Conservation (phyloP, 495 filamentous ascomycete species). For the Lasiosphaeris hirsuta region DNA sequence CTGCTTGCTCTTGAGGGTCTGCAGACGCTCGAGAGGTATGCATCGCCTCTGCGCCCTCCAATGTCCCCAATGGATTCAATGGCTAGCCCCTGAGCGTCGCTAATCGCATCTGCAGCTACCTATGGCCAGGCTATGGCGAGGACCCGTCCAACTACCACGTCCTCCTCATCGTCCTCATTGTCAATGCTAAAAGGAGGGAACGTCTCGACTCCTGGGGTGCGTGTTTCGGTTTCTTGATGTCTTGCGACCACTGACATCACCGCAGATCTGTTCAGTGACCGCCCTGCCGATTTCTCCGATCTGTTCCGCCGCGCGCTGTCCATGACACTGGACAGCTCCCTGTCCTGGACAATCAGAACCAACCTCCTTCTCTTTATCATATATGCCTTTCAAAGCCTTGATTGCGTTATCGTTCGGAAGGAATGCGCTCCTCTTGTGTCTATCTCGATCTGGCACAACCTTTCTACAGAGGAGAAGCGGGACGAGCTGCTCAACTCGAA, state of each 20-base stretch:
- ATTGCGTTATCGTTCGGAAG: conserved; percentile 83
- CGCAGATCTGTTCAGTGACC: conserved; percentile 65
- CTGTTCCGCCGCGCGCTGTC: conserved; percentile 89
- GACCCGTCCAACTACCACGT: conserved; percentile 88
- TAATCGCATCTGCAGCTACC: conserved; percentile 55
- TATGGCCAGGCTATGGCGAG: conserved; percentile 92
- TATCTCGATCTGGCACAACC: conserved; percentile 92
- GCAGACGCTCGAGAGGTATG: conserved; percentile 83
- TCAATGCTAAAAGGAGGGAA: conserved; percentile 85
- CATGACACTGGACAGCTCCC: conserved; percentile 77
- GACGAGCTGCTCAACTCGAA: conserved; percentile 66
- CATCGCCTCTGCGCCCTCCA: neutral
- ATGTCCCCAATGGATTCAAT: neutral
- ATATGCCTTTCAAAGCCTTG: conserved; percentile 88
- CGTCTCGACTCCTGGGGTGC: conserved; percentile 76
- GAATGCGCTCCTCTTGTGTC: conserved; percentile 95
- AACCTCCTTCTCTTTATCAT: conserved; percentile 85
- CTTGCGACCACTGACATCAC: conserved; percentile 25
- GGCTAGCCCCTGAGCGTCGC: no score
- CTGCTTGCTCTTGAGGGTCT: conserved; percentile 84
- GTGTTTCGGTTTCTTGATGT: conserved; percentile 1
- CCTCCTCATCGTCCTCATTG: conserved; percentile 75
- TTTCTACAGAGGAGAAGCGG: conserved; percentile 66
- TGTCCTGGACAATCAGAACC: conserved; percentile 66
- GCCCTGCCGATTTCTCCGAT: conserved; percentile 77